These are phyloP conservation scores for Anthostomella pinea DNA, from an alignment of 2,329 filamentous ascomycete genomes.

Conservation along the genomic window DNA sequence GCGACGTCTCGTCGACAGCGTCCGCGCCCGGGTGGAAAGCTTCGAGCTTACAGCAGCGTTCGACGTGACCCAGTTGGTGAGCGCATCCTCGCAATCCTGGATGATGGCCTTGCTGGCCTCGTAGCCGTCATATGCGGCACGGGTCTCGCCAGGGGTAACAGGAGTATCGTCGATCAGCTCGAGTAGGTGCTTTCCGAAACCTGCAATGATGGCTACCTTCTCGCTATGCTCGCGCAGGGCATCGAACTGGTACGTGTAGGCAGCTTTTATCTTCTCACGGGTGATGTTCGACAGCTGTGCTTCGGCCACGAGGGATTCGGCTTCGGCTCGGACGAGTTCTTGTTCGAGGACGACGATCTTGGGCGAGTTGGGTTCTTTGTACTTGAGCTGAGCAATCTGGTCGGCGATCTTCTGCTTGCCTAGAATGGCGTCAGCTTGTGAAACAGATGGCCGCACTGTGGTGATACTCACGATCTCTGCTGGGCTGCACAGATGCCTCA, in stretches of 20 bases:
- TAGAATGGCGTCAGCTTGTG: conserved; percentile 37
- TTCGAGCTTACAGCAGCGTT: conserved; percentile 86
- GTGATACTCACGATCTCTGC: conserved; percentile 81
- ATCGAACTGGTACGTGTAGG: conserved; percentile 97
- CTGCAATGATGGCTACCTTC: conserved; percentile 96
- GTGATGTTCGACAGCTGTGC: conserved; percentile 99
- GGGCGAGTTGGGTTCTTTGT: conserved; percentile 98
- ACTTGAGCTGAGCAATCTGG: conserved; percentile 97
- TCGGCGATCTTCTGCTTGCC: conserved; percentile 99
- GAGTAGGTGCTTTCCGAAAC: conserved; percentile 96
- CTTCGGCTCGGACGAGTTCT: conserved; percentile 95
- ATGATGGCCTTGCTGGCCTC: conserved; percentile 99
- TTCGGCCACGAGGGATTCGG: conserved; percentile 97
- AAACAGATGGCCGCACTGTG: conserved; percentile 8
- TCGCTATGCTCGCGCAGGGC: conserved; percentile 96
- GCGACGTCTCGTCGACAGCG: conserved; percentile 78
- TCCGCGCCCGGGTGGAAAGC: conserved; percentile 83
- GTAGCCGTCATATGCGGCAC: conserved; percentile 94
- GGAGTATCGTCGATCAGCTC: conserved; percentile 95
- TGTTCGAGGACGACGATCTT: conserved; percentile 98
- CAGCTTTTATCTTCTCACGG: conserved; percentile 97
- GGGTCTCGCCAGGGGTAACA: conserved; percentile 94
- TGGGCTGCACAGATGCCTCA: conserved; percentile 95
- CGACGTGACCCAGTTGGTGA: conserved; percentile 94
- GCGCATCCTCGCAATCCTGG: conserved; percentile 95